Evolutionary conservation across 495 filamentous ascomycete genomes (phyloP).

Genomic region (Hyaloscypha hepaticicola): DNA sequence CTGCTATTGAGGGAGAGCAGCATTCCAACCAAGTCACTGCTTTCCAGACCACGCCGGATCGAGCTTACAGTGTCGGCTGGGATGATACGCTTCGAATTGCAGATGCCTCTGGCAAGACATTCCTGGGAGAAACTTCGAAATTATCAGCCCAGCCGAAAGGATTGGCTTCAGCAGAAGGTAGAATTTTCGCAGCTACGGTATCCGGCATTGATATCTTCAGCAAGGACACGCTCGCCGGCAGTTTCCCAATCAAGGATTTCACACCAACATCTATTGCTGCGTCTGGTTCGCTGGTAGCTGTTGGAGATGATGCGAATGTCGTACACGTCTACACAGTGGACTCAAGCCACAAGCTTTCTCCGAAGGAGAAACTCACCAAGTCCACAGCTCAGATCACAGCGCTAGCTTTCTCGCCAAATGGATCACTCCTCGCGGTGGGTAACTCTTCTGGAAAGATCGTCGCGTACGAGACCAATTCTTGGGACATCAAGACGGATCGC

Average conservation of each 20-base stretch:
- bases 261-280: slow-evolving; percentile 71
- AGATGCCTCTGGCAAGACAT: slow-evolving; percentile 54
- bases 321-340: slow-evolving; percentile 64
- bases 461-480: slow-evolving; percentile 63
- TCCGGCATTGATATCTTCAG: slow-evolving; percentile 64
- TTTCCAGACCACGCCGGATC: slow-evolving; percentile 58
- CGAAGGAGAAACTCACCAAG: slow-evolving; percentile 45
- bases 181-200: slow-evolving; percentile 63
- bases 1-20: slow-evolving; percentile 68
- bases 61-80: slow-evolving; percentile 87
- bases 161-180: slow-evolving; percentile 41
- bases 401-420: slow-evolving; percentile 76
- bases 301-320: slow-evolving; percentile 69
- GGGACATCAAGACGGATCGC: slow-evolving; percentile 64
- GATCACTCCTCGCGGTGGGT: slow-evolving; percentile 73
- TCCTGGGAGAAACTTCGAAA: slow-evolving; percentile 45
- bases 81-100: slow-evolving; percentile 88
- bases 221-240: slow-evolving; percentile 52
- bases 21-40: slow-evolving; percentile 84
- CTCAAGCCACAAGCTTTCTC: slow-evolving; percentile 45
- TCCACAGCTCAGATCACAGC: slow-evolving; percentile 59
- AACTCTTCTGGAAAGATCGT: slow-evolving; percentile 82
- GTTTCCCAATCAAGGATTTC: slow-evolving; percentile 43
- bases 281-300: slow-evolving; percentile 61
- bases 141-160: slow-evolving; percentile 53